Evolutionary conservation across 371 early-diverging fungal genomes (phyloP).

Genomic region (Zancudomyces culisetae): DNA sequence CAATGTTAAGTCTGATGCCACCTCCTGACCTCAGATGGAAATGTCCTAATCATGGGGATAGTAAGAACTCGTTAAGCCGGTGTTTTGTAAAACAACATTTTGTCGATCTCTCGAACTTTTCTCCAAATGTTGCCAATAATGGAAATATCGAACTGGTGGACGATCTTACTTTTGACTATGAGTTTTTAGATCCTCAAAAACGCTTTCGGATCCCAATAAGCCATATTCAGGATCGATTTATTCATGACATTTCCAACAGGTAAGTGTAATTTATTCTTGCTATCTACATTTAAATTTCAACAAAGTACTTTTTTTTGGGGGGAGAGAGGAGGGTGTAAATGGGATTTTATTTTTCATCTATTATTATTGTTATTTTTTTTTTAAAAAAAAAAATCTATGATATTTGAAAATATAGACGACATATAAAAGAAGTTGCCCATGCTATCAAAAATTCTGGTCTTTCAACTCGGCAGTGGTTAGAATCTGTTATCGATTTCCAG

Average conservation of each 20-base stretch:
- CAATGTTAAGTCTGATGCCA: slow-evolving; percentile 45
- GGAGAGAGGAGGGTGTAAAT: not conserved
- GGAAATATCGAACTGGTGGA: slow-evolving; percentile 17
- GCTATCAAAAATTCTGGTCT: not conserved
- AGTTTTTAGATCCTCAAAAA: slow-evolving; percentile 16
- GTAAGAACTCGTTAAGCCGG: no score
- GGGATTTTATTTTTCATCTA: not conserved
- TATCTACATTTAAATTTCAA: no score
- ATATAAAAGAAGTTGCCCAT: not conserved
- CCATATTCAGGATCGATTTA: slow-evolving; percentile 11
- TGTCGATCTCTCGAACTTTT: slow-evolving; percentile 15
- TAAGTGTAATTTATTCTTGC: no score
- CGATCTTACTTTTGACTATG: slow-evolving; percentile 13
- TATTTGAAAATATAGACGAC: not conserved
- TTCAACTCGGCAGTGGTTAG: slow-evolving; percentile 15
- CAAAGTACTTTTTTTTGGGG: no score
- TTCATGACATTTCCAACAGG: not conserved
- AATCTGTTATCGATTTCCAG: slow-evolving; percentile 17
- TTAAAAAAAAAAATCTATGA: not conserved
- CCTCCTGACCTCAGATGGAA: slow-evolving; percentile 47
- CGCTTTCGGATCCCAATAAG: slow-evolving; percentile 13
- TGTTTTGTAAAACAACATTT: slow-evolving; percentile 21
- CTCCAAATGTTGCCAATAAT: slow-evolving; percentile 12
- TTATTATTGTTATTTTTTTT: slow-evolving; percentile 1
- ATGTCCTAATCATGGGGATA: slow-evolving; percentile 76